Base-by-base conservation (phyloP, 2,329 filamentous ascomycete genomes). In the Colletotrichum sp. region DNA sequence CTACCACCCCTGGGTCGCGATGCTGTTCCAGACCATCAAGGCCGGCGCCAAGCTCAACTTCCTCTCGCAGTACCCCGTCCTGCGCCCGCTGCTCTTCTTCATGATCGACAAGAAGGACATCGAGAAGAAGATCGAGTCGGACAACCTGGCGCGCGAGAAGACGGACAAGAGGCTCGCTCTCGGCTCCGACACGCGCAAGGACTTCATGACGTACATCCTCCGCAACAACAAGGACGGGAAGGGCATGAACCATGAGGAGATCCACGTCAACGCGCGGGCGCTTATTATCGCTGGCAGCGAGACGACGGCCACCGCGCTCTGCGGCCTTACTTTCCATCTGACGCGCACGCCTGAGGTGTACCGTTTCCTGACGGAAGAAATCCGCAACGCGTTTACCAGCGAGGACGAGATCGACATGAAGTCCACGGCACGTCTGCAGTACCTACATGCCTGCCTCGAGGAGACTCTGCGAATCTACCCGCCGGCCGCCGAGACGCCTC, bases 1-100 rank as follows among this genome's bases (percentile, higher is more conserved):
- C 30, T 79, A 79, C 26, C 80, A 82, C 64, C 78, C 79, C 5
- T 82, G 59, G 59, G 28, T 62, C 59, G 59, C 59, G 28, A 62
- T 62, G 59, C 3, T 62, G 6, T 62, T 62, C 59, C 28, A 21
- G 10, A 4, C 1, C 28, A 62, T 62, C 28, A 62, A 78, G 77
- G 80, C 82, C 2, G 57, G 28, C 2, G 64, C 79, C 1, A 74
- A 81, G 8, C 81, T 81, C 24, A 30, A 62, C 18, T 62, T 34
- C n/a, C 59, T 62, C 0, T 26, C 18, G 6, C 28, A 62, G 18
- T 62, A 34, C 7, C 28, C 28, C 28, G 18, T 62, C 18, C 59
- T 62, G 16, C 9, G 26, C 8, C 59, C 59, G 18, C 30, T 62
- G n/a, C n/a, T 62, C 28, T 21, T 21, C 28, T 12, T 34, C 28